Percentiles rank a stretch among this genome's conserved stretches.
Evolutionary conservation across 2,329 filamentous ascomycete species (phyloP).

Genomic region (Colletotrichum tofieldiae): DNA sequence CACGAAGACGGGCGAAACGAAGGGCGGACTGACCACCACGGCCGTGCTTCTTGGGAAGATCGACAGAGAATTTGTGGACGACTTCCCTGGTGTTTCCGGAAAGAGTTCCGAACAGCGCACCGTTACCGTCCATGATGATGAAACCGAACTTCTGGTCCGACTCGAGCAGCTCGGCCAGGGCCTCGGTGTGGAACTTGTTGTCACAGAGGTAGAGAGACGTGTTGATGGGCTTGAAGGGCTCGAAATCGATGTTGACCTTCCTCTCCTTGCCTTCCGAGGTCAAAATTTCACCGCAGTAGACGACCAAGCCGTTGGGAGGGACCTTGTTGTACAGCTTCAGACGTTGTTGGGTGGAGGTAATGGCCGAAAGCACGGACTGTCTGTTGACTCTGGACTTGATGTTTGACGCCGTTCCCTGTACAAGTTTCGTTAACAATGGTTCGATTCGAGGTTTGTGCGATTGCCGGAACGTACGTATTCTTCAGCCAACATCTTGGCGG

Average conservation of each 20-base stretch:
- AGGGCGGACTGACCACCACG: constrained; percentile 99
- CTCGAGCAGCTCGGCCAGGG: constrained; percentile 95
- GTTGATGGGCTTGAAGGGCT: constrained; percentile 99
- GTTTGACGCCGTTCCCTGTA: constrained; percentile 95
- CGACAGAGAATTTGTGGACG: constrained; percentile 97
- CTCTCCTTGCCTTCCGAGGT: constrained; percentile 98
- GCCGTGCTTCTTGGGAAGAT: constrained; percentile 99
- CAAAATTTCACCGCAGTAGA: constrained; percentile 99
- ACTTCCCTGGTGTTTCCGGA: constrained; percentile 98
- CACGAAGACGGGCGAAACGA: constrained; percentile 98
- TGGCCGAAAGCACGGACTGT: constrained; percentile 97
- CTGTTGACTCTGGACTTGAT: constrained; percentile 99
- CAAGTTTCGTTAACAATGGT: constrained; percentile 47
- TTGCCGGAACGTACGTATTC: constrained; percentile 81
- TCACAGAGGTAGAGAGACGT: constrained; percentile 99
- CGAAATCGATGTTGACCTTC: constrained; percentile 99
- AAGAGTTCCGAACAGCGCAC: constrained; percentile 94
- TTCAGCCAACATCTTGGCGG: constrained; percentile 99
- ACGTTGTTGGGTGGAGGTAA: constrained; percentile 98
- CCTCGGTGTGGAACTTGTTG: constrained; percentile 99
- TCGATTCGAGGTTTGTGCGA: constrained; percentile 15
- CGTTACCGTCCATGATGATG: constrained; percentile 99
- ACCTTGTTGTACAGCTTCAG: constrained; percentile 99
- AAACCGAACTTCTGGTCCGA: constrained; percentile 99
- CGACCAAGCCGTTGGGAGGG: constrained; percentile 95